phyloP scores from a whole-genome alignment of 257 asterid species.

The Salvia splendens region DNA sequence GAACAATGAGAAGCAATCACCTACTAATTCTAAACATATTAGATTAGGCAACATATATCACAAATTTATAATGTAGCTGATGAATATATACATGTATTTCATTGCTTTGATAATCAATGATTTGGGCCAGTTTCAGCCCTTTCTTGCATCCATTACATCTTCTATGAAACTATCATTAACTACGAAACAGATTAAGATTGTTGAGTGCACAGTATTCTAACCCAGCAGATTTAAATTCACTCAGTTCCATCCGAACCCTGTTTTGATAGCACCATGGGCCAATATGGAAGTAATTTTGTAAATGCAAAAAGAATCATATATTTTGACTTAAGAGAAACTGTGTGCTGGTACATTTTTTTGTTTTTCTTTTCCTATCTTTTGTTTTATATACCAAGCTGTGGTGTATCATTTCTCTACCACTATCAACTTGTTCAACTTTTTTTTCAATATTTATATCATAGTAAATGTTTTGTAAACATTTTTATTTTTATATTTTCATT shows the following conservation, averaged over 20 bases:
- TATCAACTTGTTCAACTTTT: too few species aligned
- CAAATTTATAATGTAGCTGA: background rate
- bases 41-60: background rate
- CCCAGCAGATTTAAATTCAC: background rate
- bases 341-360: too few species aligned
- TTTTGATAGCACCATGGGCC: background rate
- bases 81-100: background rate
- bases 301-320: background rate
- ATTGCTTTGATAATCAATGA: background rate
- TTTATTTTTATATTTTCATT: background rate
- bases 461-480: background rate
- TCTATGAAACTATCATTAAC: background rate
- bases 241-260: background rate
- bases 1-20: constrained; percentile 1
- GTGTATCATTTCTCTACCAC: too few species aligned
- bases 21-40: background rate
- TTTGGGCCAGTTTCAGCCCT: background rate
- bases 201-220: too few species aligned
- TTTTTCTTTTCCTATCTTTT: too few species aligned
- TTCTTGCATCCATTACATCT: background rate
- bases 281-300: background rate
- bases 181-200: too few species aligned
- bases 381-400: too few species aligned
- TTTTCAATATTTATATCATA: background rate
- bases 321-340: too few species aligned